Evolutionary conservation across 164 flowering plant genomes (phyloP).

Genomic region (Berberis thunbergii): DNA sequence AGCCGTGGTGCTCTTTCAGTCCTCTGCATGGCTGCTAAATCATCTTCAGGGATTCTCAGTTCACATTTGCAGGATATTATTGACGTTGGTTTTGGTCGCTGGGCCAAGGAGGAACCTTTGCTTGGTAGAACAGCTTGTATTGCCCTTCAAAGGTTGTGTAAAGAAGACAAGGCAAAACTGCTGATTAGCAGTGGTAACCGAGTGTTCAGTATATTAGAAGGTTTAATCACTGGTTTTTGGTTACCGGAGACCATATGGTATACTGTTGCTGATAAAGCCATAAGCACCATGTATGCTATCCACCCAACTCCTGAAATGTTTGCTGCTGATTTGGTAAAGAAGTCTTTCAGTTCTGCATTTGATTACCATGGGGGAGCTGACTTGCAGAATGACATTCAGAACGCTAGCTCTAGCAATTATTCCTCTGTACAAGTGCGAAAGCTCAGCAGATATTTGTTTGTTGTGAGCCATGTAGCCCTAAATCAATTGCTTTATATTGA

Average conservation of each 20-base stretch:
- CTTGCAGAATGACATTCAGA: slow-evolving; percentile 26
- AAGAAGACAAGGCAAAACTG: slow-evolving; percentile 68
- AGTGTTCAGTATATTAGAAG: slow-evolving; percentile 60
- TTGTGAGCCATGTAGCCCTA: slow-evolving; percentile 77
- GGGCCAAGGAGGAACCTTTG: slow-evolving; percentile 92
- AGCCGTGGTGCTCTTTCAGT: slow-evolving; percentile 91
- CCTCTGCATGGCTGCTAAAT: slow-evolving; percentile 95
- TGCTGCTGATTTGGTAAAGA: slow-evolving; percentile 67
- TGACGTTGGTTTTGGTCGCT: slow-evolving; percentile 96
- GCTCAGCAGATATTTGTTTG: slow-evolving; percentile 72
- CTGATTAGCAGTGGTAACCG: slow-evolving; percentile 48
- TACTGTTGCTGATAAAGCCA: slow-evolving; percentile 88
- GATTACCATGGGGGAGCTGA: slow-evolving; percentile 28
- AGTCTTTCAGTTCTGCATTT: slow-evolving; percentile 51
- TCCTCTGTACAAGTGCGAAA: slow-evolving; percentile 57
- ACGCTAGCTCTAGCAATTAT: slow-evolving; percentile 14
- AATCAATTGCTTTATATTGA: slow-evolving; percentile 87
- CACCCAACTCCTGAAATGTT: slow-evolving; percentile 86
- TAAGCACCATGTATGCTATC: slow-evolving; percentile 60
- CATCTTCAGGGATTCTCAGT: slow-evolving; percentile 52
- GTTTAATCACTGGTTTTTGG: slow-evolving; percentile 61
- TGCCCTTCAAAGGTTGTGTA: slow-evolving; percentile 79
- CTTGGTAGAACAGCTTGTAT: slow-evolving; percentile 90
- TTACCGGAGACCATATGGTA: slow-evolving; percentile 84
- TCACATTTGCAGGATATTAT: slow-evolving; percentile 80